These are phyloP conservation scores for Lachnum nothofagi DNA, from an alignment of 2,329 filamentous ascomycete species.

Conservation along the genomic window DNA sequence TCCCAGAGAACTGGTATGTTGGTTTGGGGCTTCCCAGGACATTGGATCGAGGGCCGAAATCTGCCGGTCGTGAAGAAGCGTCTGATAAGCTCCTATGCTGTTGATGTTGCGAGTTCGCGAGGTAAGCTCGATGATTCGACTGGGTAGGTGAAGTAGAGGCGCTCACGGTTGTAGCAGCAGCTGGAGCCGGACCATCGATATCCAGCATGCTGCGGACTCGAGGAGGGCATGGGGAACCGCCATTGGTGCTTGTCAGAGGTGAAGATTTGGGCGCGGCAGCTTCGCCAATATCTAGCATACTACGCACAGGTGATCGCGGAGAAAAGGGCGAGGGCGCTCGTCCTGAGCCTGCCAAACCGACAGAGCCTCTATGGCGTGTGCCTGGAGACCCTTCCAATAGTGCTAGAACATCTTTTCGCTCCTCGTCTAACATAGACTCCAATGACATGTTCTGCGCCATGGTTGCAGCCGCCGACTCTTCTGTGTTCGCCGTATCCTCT, in stretches of 20 bases:
- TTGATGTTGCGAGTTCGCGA: constrained; percentile 19
- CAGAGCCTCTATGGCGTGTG: constrained; percentile 23
- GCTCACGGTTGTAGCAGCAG: constrained; percentile 39
- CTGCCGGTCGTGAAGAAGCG: constrained; percentile 43
- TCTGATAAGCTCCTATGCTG: constrained; percentile 49
- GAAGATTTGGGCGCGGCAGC: constrained; percentile 23
- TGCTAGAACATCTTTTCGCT: constrained; percentile 67
- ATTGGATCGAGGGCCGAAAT: constrained; percentile 40
- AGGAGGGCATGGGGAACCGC: constrained; percentile 36
- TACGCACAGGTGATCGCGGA: constrained; percentile 63
- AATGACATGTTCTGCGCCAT: constrained; percentile 59
- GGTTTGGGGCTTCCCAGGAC: constrained; percentile 41
- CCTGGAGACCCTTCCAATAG: constrained; percentile 48
- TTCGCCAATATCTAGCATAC: constrained; percentile 42
- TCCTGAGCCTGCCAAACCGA: constrained; percentile 32
- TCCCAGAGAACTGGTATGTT: constrained; percentile 59
- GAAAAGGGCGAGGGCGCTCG: constrained; percentile 51
- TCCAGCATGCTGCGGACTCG: constrained; percentile 64
- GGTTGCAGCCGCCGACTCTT: constrained; percentile 9
- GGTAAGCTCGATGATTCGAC: constrained; percentile 33
- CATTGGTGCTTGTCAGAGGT: constrained; percentile 28
- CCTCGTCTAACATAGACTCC: constrained; percentile 71
- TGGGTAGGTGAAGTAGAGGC: constrained; percentile 45
- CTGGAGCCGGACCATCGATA: constrained; percentile 33
- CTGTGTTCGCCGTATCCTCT: constrained; percentile 11